A percentile compares a stretch with the other conserved stretches of the same genome.
These are phyloP conservation scores for Ceratobasidium sp. DNA, from an alignment of 1,284 basidiomycete genomes.

Conservation along the genomic window DNA sequence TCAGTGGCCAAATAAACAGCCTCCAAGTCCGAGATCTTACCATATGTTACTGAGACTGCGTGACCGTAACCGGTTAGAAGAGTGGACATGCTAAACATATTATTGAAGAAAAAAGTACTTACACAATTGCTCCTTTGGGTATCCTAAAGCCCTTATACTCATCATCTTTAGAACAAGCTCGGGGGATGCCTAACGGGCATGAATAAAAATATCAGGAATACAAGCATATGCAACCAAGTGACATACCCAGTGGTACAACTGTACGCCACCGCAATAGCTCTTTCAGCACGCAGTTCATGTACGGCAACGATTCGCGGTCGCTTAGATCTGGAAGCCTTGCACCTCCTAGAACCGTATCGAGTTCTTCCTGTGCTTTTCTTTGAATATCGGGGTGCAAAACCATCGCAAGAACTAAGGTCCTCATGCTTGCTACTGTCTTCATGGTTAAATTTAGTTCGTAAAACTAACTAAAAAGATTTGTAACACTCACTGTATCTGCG, in stretches of 20 bases:
- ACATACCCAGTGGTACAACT: conserved; percentile 1
- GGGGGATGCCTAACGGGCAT: conserved; percentile 30
- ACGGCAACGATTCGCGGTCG: conserved; percentile 21
- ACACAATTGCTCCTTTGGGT: conserved; percentile 43
- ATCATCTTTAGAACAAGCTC: conserved; percentile 41
- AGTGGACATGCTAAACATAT: background rate
- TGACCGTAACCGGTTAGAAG: too few relatives aligned
- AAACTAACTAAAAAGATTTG: background rate
- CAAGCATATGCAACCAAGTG: background rate
- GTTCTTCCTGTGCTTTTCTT: conserved; percentile 46
- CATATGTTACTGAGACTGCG: background rate
- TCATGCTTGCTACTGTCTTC: background rate
- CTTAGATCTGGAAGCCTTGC: conserved; percentile 25
- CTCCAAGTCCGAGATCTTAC: background rate
- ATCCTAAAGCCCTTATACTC: conserved; percentile 44
- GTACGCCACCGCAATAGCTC: conserved; percentile 5
- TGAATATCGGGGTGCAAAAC: conserved; percentile 45
- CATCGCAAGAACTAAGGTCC: conserved; percentile 42
- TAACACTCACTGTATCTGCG: conserved; percentile 2
- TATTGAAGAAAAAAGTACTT: conserved; percentile 34
- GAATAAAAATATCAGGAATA: background rate
- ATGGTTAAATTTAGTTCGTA: background rate
- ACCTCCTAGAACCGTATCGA: conserved; percentile 48
- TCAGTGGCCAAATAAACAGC: background rate
- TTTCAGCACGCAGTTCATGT: conserved; percentile 6